These are phyloP conservation scores for Wakefieldia striispora DNA, from an alignment of 768 basidiomycete genomes.

Conservation along the genomic window DNA sequence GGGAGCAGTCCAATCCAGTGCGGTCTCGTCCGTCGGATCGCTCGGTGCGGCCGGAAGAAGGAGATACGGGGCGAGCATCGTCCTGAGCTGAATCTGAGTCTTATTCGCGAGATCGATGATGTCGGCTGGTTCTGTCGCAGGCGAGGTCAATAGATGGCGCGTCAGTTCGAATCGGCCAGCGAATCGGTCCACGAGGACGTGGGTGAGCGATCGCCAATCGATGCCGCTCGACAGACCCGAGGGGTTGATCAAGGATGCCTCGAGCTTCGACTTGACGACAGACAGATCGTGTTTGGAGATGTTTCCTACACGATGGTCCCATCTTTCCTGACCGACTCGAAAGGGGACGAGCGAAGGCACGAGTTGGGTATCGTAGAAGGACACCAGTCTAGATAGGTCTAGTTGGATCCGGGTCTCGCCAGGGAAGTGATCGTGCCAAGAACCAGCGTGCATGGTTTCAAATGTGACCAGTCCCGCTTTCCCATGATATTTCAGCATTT, in stretches of 20 bases:
- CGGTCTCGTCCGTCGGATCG: not conserved
- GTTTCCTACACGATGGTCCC: slow-evolving; percentile 26
- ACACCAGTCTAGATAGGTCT: slow-evolving; percentile 31
- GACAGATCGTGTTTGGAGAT: slow-evolving; percentile 21
- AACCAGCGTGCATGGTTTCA: slow-evolving; percentile 14
- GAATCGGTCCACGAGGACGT: slow-evolving; percentile 29
- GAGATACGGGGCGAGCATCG: slow-evolving; percentile 28
- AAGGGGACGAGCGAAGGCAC: slow-evolving; percentile 26
- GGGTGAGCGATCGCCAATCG: slow-evolving; percentile 31
- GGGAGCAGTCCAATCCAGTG: slow-evolving; percentile 24
- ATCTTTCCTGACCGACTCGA: slow-evolving; percentile 22
- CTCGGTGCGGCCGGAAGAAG: slow-evolving; percentile 7
- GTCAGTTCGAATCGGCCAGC: slow-evolving; percentile 28
- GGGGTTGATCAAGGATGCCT: slow-evolving; percentile 9
- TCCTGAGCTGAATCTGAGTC: slow-evolving; percentile 27
- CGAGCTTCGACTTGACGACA: slow-evolving; percentile 1
- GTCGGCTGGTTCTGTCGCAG: not conserved
- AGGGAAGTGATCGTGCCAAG: slow-evolving; percentile 32
- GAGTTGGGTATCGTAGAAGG: slow-evolving; percentile 34
- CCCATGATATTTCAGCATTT: not conserved
- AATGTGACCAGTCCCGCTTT: not conserved
- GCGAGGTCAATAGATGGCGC: slow-evolving; percentile 17
- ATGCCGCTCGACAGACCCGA: slow-evolving; percentile 21
- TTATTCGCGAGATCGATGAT: slow-evolving; percentile 1
- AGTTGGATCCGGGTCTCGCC: slow-evolving; percentile 33